A percentile compares a stretch with the other conserved stretches of the same genome.
Evolutionary conservation across 2,329 filamentous ascomycete species (phyloP).

Genomic region (Fusarium fracticaudum): DNA sequence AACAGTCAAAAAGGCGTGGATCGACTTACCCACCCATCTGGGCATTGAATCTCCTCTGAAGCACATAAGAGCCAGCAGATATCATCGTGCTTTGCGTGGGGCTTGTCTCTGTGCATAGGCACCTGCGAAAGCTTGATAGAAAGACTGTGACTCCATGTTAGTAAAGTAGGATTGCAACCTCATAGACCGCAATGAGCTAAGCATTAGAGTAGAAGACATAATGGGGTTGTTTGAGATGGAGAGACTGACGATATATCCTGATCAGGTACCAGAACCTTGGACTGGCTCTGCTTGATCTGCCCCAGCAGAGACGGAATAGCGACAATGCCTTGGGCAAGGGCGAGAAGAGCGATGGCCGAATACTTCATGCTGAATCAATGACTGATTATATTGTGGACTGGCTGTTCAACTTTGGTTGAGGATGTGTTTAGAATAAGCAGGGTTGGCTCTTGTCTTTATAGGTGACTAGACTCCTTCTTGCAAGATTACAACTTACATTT

Average conservation of each 20-base stretch:
- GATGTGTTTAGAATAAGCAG: accelerated
- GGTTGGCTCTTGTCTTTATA: not conserved
- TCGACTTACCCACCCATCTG: not conserved
- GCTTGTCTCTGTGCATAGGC: not conserved
- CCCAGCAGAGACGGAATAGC: not conserved
- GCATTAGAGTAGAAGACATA: not conserved
- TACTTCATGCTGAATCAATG: not conserved
- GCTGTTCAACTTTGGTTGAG: accelerated
- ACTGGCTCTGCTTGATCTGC: not conserved
- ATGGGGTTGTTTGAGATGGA: too few species aligned
- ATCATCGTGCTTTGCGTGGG: not conserved
- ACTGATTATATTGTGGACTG: accelerated
- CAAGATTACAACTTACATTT: too few species aligned
- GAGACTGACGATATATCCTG: constrained; percentile 14
- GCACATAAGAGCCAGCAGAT: not conserved
- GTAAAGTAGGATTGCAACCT: accelerated
- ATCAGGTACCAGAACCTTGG: not conserved
- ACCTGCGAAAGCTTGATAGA: constrained; percentile 6
- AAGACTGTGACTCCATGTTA: not conserved
- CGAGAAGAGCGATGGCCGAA: not conserved
- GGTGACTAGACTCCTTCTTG: not conserved
- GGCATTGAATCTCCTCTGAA: not conserved
- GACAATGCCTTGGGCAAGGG: not conserved
- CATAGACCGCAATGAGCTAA: not conserved
- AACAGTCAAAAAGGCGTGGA: not conserved